Evolutionary conservation across 306 rosid species (phyloP), one percentile per base, ranked within the genome.

Genomic region (Vicia sativa): DNA sequence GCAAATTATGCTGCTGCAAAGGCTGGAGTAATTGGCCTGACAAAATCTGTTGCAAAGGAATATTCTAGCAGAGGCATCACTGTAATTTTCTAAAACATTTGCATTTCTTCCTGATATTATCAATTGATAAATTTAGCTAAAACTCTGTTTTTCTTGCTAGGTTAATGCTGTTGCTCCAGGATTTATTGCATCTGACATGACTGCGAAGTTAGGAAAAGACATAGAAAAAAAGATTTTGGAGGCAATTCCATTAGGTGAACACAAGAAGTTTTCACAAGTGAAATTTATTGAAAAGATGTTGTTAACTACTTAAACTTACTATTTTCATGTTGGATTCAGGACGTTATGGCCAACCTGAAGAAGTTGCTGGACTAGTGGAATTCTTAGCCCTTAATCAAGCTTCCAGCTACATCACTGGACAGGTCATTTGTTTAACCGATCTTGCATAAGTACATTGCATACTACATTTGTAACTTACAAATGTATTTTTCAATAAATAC

Each of bases 161-260:
- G 98, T 93, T 65, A 93, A 93, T 76, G 98, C 98, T 35, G 80
- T 93, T 80, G 98, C 98, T 57, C 98, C 98, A 4, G 98, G 97
- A 48, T 93, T 90, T 69, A 90, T 93, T 83, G 90, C 98, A 59
- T 90, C 98, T 5, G 98, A 93, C 77, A 90, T 93, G 98, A 90
- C 98, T 80, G 88, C 95, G 45, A 87, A 93, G 80, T 86, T 93
- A 7, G 97, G 95, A 58, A 77, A 80, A 25, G 98, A 93, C 49
- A 37, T 83, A 3, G 96, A 92, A 90, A 90, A 90, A 79, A 89
- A 86, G 82, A 86, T 90, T 71, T 75, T 93, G 79, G 87, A 72
- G 77, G 70, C 84, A 66, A 93, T 90, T 57, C 98, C 98, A 21
- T 78, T 93, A 80, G 98, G 98, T 89, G 81, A 80, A n/a, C 67